Conservation (phyloP, 768 basidiomycete species). For the Lentinus brumalis region DNA sequence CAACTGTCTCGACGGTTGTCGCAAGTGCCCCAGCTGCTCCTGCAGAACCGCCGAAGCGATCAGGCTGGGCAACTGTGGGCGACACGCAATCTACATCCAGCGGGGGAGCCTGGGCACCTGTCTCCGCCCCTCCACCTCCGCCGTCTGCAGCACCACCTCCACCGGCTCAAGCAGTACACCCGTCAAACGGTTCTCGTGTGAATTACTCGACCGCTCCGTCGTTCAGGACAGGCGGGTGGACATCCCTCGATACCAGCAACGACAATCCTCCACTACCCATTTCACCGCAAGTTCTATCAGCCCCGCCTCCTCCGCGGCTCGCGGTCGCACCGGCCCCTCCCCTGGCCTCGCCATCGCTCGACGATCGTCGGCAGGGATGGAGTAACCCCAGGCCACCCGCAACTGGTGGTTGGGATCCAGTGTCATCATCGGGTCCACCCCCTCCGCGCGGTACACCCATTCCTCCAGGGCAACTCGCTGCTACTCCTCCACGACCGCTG, state of each 20-base stretch:
- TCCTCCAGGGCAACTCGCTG: not conserved
- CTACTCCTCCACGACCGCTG: not conserved
- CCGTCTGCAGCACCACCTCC: slow-evolving; percentile 9
- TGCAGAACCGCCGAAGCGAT: slow-evolving; percentile 35
- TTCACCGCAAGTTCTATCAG: not conserved
- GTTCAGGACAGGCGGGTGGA: slow-evolving; percentile 69
- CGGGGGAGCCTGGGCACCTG: slow-evolving; percentile 22
- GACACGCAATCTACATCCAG: not conserved
- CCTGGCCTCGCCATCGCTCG: not conserved
- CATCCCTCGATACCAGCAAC: slow-evolving; percentile 57
- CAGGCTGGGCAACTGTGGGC: slow-evolving; percentile 54
- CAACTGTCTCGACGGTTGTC: slow-evolving; percentile 8
- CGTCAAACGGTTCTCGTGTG: not conserved
- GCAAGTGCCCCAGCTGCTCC: slow-evolving; percentile 33
- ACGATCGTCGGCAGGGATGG: not conserved
- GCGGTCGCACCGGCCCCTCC: not conserved
- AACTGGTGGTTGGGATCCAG: not conserved
- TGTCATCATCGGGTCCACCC: not conserved
- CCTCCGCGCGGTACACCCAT: not conserved
- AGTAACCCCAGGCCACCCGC: not conserved
- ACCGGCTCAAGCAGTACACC: not conserved
- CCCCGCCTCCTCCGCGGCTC: not conserved
- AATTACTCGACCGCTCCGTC: slow-evolving; percentile 38
- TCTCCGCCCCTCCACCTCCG: slow-evolving; percentile 12
- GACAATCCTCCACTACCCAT: not conserved